These are phyloP conservation scores for Tetrahymena elliotti DNA, from an alignment of 73 alveolate genomes.

Conservation along the genomic window DNA sequence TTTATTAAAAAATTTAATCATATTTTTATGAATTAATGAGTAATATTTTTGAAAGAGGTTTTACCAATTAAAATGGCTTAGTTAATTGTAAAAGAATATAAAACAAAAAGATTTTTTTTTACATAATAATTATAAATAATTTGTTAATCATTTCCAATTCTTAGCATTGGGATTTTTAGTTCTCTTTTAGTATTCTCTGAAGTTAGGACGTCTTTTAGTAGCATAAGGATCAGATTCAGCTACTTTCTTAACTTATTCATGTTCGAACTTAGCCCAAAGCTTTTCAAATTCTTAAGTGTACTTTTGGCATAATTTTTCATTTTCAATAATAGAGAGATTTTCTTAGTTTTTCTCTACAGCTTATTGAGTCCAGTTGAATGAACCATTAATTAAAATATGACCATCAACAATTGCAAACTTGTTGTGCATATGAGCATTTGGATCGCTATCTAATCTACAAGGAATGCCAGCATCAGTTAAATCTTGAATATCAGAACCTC, in stretches of 20 bases:
- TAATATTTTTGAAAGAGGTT: too few relatives aligned
- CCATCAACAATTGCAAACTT: slow-evolving; percentile 86
- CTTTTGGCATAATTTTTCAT: slow-evolving; percentile 5
- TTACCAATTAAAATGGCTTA: too few relatives aligned
- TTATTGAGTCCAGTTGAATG: slow-evolving; percentile 76
- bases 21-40: too few relatives aligned
- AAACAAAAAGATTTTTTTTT: too few relatives aligned
- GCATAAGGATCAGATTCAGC: background rate
- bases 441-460: slow-evolving; percentile 73
- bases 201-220: background rate
- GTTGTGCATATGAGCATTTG: slow-evolving; percentile 88
- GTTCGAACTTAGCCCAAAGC: slow-evolving; percentile 51
- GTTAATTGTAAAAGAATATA: too few relatives aligned
- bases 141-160: background rate
- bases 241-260: background rate
- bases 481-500: slow-evolving; percentile 72
- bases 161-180: background rate
- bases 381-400: slow-evolving; percentile 81
- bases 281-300: slow-evolving; percentile 49
- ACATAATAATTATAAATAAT: too few relatives aligned
- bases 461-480: slow-evolving; percentile 74
- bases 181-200: background rate
- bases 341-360: slow-evolving; percentile 60
- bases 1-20: too few relatives aligned
- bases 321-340: slow-evolving; percentile 46